phyloP scores from a whole-genome alignment of 1,284 basidiomycete species.

The Heterobasidion annosum region DNA sequence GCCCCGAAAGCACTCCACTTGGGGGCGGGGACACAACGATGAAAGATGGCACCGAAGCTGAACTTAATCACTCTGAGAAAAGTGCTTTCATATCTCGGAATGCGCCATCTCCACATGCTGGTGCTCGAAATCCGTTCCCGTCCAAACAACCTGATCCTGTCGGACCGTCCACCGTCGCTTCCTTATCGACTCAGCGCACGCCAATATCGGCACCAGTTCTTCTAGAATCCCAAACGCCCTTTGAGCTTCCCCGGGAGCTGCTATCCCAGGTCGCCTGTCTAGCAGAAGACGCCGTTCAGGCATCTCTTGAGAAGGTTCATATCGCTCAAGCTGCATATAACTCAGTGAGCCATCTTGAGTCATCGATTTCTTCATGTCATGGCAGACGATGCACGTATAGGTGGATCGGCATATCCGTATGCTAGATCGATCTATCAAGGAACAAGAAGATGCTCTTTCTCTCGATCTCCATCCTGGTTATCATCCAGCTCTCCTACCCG shows the following conservation, averaged over 20 bases:
- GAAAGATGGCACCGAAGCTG: no score
- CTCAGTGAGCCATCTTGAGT: slow-evolving; percentile 37
- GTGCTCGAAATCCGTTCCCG: no score
- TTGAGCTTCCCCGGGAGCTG: slow-evolving; percentile 29
- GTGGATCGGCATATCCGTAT: slow-evolving; percentile 66
- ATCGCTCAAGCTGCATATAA: slow-evolving; percentile 61
- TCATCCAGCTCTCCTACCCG: slow-evolving; percentile 48
- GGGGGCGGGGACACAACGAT: no score
- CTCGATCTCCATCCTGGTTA: slow-evolving; percentile 44
- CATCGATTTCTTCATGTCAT: neutral
- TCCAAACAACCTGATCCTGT: no score
- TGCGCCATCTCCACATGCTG: no score
- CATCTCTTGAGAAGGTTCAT: slow-evolving; percentile 67
- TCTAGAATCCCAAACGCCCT: no score
- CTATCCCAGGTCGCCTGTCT: slow-evolving; percentile 49
- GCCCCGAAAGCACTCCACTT: no score
- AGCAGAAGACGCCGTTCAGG: slow-evolving; percentile 49
- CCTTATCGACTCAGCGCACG: neutral
- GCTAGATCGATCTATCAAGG: slow-evolving; percentile 65
- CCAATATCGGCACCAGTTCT: neutral
- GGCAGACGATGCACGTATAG: slow-evolving; percentile 18
- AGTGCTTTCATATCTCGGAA: no score
- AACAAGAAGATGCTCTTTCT: slow-evolving; percentile 55
- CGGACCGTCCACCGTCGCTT: neutral
- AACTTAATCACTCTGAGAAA: no score